Percentiles rank a stretch among this genome's conserved stretches.
phyloP scores from a whole-genome alignment of 768 basidiomycete genomes.

The Boletales sp. region DNA sequence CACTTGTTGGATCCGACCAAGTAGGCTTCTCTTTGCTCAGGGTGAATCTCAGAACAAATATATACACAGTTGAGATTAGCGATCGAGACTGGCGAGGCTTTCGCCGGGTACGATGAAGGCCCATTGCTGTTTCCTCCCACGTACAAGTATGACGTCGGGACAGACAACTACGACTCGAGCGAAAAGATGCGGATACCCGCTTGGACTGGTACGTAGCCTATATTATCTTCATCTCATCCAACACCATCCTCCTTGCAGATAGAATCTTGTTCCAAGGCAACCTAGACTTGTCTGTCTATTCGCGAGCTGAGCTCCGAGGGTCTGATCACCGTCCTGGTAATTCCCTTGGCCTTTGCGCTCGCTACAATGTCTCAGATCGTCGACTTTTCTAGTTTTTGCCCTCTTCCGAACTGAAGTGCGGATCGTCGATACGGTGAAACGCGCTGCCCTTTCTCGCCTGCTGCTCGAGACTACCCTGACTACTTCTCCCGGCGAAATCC shows the following conservation, averaged over 20 bases:
- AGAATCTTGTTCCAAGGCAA: slow-evolving; percentile 86
- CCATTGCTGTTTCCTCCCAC: slow-evolving; percentile 91
- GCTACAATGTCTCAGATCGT: background rate
- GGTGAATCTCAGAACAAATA: background rate
- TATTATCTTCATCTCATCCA: background rate
- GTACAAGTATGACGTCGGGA: slow-evolving; percentile 83
- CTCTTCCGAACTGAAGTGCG: slow-evolving; percentile 76
- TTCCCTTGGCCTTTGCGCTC: slow-evolving; percentile 4
- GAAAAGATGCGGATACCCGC: slow-evolving; percentile 97
- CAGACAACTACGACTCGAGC: slow-evolving; percentile 89
- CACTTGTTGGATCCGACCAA: slow-evolving; percentile 82
- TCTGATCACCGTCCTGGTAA: slow-evolving; percentile 94
- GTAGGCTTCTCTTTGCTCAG: slow-evolving; percentile 36
- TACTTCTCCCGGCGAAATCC: slow-evolving; percentile 59
- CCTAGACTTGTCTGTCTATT: slow-evolving; percentile 76
- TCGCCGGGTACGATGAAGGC: slow-evolving; percentile 83
- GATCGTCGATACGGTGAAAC: slow-evolving; percentile 75
- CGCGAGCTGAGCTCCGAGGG: slow-evolving; percentile 78
- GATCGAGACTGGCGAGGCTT: slow-evolving; percentile 72
- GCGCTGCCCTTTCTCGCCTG: slow-evolving; percentile 61
- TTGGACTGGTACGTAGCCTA: slow-evolving; percentile 75
- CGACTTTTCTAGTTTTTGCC: slow-evolving; percentile 63
- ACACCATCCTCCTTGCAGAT: slow-evolving; percentile 48
- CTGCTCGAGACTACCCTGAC: slow-evolving; percentile 63
- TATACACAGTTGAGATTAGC: slow-evolving; percentile 59